Evolutionary conservation across 306 rosid species (phyloP), one percentile per base, ranked within the genome.

Genomic region (Parietaria judaica): DNA sequence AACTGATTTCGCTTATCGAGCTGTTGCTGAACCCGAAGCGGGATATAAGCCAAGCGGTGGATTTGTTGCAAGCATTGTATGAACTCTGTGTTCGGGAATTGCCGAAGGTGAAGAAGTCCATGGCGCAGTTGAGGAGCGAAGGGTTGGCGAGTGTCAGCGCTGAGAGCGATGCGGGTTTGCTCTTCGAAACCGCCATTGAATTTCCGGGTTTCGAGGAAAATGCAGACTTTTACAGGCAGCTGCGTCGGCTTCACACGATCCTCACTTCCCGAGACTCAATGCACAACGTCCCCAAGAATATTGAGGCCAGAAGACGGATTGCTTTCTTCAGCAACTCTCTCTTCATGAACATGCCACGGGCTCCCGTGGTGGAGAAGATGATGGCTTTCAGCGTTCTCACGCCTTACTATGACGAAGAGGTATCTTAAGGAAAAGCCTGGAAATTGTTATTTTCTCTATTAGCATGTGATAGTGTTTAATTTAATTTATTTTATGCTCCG

Each of bases 261-360:
- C 91, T 90, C 70, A 87, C 91, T 64, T 85, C 97, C 61, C 78
- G 87, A 65, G 97, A 87, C 64, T 71, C 95, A 0, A 90, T 90
- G 96, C 80, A 81, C 64, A 80, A 83, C 64, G 91, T 90, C 66
- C 97, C 97, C 10, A 56, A 64, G 68, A 90, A 87, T 82, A 64
- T 74, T 14, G 97, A 90, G 76, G 96, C 97, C 9, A 83, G 95
- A 14, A 70, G 85, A 48, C 85, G 97, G 44, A 73, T 90, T 63
- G 91, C 97, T 67, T 90, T 90, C 83, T 90, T 87, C 71, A 79
- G 84, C 82, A 90, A 90, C 77, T 90, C 97, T 12, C 83, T 90
- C 66, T 90, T 90, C 72, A 90, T 90, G 97, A 90, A 90, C 80
- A 87, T 90, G 66, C 97, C 97, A 3, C 97, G 95, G 54, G 96